Percentiles rank a stretch among this genome's conserved stretches.
Evolutionary conservation across 179 eudicot species (phyloP).

Genomic region (Pouteria campechiana): DNA sequence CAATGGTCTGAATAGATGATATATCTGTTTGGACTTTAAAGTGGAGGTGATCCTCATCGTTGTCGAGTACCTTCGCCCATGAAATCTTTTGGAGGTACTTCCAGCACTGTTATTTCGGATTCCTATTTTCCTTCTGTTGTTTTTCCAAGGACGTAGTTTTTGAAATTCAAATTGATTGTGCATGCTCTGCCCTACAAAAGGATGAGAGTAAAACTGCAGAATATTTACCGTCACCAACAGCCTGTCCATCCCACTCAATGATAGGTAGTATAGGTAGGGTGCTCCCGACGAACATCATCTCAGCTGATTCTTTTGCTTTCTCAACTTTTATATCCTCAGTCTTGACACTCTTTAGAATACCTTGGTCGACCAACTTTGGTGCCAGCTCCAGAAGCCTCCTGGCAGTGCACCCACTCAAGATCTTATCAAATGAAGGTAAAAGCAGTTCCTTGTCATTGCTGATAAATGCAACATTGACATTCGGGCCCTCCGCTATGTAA

Average conservation of each 20-base stretch:
- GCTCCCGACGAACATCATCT: constrained; percentile 67
- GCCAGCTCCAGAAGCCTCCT: constrained; percentile 51
- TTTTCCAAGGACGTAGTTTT: too few relatives aligned
- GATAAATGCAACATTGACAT: constrained; percentile 59
- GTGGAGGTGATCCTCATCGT: too few relatives aligned
- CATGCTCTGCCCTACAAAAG: too few relatives aligned
- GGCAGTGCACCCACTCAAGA: constrained; percentile 67
- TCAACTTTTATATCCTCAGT: constrained; percentile 22
- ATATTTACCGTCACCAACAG: constrained; percentile 48
- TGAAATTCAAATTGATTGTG: too few relatives aligned
- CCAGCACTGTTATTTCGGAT: too few relatives aligned
- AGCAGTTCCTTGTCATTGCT: constrained; percentile 51
- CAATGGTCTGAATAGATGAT: too few relatives aligned
- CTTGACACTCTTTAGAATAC: constrained; percentile 33
- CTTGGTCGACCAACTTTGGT: constrained; percentile 36
- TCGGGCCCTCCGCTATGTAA: constrained; percentile 66
- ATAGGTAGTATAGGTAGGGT: constrained; percentile 57
- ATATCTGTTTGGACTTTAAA: too few relatives aligned
- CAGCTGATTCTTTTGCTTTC: constrained; percentile 43
- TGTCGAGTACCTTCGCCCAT: too few relatives aligned
- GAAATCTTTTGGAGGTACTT: too few relatives aligned
- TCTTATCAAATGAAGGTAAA: constrained; percentile 53
- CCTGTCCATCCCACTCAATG: constrained; percentile 48
- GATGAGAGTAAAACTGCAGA: not conserved
- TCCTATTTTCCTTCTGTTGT: too few relatives aligned